Conservation (phyloP, 495 filamentous ascomycete genomes). For the Jackrogersella minutella region DNA sequence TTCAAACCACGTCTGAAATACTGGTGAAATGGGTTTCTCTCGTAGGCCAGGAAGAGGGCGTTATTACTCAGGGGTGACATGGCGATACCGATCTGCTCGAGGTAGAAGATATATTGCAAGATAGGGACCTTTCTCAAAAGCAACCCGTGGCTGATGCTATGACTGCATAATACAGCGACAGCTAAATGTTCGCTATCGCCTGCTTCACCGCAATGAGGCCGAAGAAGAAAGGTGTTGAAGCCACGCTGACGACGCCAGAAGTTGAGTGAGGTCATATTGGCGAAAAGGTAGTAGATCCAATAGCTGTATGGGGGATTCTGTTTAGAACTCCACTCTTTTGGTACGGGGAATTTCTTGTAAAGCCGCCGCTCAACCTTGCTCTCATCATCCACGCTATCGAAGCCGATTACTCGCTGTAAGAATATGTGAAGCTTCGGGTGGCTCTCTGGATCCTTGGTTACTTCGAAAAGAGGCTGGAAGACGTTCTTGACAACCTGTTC, state of each 20-base stretch:
- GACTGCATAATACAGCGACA: conserved; percentile 89
- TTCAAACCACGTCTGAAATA: conserved; percentile 96
- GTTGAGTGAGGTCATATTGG: conserved; percentile 94
- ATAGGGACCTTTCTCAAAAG: conserved; percentile 92
- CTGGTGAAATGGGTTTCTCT: conserved; percentile 92
- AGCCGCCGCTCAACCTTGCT: conserved; percentile 93
- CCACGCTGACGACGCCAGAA: conserved; percentile 87
- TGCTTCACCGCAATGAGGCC: conserved; percentile 96
- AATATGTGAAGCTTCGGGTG: conserved; percentile 96
- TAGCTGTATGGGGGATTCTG: conserved; percentile 99
- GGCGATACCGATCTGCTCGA: conserved; percentile 96
- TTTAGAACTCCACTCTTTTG: conserved; percentile 84
- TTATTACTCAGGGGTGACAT: conserved; percentile 99
- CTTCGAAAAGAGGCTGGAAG: conserved; percentile 94
- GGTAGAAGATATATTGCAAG: conserved; percentile 95
- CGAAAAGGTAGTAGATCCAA: conserved; percentile 97
- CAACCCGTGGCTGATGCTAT: conserved; percentile 97
- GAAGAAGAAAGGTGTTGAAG: conserved; percentile 93
- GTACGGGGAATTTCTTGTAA: conserved; percentile 92
- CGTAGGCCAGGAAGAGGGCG: conserved; percentile 94
- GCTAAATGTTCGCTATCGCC: conserved; percentile 96
- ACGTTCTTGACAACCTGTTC: conserved; percentile 91
- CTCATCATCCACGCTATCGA: conserved; percentile 98
- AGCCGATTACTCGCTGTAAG: conserved; percentile 91
- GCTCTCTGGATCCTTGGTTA: conserved; percentile 82